These are phyloP conservation scores for Trichoderma oligosporum DNA, from an alignment of 2,329 filamentous ascomycete species.

Conservation along the genomic window DNA sequence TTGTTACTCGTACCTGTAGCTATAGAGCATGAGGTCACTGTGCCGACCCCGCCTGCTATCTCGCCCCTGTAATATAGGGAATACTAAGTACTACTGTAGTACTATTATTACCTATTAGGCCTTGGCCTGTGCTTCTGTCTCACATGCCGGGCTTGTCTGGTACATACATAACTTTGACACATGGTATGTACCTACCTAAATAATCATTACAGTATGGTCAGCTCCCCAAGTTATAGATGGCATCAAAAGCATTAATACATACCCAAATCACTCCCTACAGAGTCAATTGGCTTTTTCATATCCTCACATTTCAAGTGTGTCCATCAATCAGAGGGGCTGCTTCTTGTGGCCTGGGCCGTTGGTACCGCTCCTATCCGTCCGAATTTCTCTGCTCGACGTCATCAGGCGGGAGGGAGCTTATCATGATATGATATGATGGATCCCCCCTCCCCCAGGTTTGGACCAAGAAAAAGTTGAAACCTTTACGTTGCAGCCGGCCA, in stretches of 20 bases:
- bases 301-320: neutral
- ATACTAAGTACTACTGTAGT: no score
- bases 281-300: neutral
- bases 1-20: no score
- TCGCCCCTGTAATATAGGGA: neutral
- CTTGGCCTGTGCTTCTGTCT: neutral
- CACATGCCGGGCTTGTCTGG: neutral
- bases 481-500: neutral
- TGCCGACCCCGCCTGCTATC: constrained; percentile 13
- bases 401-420: constrained; percentile 13
- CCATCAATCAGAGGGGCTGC: neutral
- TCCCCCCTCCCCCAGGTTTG: neutral
- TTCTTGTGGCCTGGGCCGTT: neutral
- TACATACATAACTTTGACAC: no score
- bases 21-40: constrained; percentile 15
- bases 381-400: constrained; percentile 12
- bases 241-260: no score
- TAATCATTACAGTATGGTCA: no score
- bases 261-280: neutral
- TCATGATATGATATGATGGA: constrained; percentile 3
- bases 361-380: neutral
- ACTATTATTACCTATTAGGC: neutral
- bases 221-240: no score
- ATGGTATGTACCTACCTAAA: no score
- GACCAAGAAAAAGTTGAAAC: constrained; percentile 1